These are phyloP conservation scores for Thermochaetoides thermophila DNA, from an alignment of 495 filamentous ascomycete genomes.

Conservation along the genomic window DNA sequence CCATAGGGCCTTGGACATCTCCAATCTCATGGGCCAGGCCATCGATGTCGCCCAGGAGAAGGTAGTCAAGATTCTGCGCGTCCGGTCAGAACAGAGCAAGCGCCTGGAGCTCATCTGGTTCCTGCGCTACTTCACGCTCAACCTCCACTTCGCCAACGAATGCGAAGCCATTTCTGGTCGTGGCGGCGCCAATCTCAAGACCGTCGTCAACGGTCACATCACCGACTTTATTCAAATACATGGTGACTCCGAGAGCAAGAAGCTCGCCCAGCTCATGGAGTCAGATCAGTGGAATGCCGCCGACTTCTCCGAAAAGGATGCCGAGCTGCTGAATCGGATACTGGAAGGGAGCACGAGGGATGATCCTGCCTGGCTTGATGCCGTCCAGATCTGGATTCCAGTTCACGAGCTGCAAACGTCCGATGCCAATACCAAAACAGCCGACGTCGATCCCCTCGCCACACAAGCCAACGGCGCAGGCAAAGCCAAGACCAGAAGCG, in stretches of 20 bases:
- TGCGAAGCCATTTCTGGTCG: constrained; percentile 92
- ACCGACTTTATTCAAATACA: constrained; percentile 70
- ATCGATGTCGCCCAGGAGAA: constrained; percentile 88
- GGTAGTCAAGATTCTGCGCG: constrained; percentile 80
- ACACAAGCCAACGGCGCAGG: constrained; percentile 34
- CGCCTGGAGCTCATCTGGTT: constrained; percentile 64
- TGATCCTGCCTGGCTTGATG: constrained; percentile 54
- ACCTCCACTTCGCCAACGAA: constrained; percentile 88
- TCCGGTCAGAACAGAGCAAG: constrained; percentile 69
- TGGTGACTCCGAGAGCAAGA: constrained; percentile 61
- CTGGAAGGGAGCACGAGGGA: constrained; percentile 71
- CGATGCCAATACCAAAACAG: too few relatives aligned
- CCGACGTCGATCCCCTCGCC: constrained; percentile 8
- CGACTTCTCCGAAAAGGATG: constrained; percentile 62
- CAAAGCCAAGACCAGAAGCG: constrained; percentile 57
- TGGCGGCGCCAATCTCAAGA: constrained; percentile 70
- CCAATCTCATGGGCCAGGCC: constrained; percentile 82
- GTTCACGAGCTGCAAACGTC: constrained; percentile 20
- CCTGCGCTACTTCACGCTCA: constrained; percentile 82
- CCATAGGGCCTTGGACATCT: constrained; percentile 73
- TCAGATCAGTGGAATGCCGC: constrained; percentile 78
- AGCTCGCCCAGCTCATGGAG: constrained; percentile 73
- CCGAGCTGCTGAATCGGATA: constrained; percentile 47
- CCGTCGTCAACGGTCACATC: constrained; percentile 80
- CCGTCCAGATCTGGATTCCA: constrained; percentile 56